Base-by-base conservation (phyloP, 345 rosid species). In the Durio zibethinus region DNA sequence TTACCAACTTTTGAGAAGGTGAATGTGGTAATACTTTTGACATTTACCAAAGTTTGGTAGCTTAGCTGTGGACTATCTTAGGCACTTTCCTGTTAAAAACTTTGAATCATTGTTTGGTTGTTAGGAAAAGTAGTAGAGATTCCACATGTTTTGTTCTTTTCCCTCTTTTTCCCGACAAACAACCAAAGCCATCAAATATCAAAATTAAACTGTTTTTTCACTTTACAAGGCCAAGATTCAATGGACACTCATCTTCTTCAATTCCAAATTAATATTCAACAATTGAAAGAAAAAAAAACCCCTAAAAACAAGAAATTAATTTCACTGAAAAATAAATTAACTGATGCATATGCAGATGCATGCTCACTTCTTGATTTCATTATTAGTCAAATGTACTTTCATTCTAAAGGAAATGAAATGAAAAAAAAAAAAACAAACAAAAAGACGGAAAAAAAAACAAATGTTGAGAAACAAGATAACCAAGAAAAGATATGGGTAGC, bases 141-240 rank as follows among this genome's bases (percentile, higher is more conserved):
- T 62, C 78, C 70, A 61, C 14, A 73, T 73, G 65, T 56, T 73
- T 31, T 56, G 65, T 56, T 7, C 52, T 56, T 75, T 61, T 27
- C 45, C 60, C 56, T 31, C 59, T 31, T 75, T 75, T 48, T 47
- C 78, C 78, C 71, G 71, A 75, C 78, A 75, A 29, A 29, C 42
- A 62, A 62, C 29, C 78, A 6, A 74, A 40, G 54, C 25, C 53
- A 74, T 40, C 67, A 40, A 40, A 15, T 16, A 23, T 56, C 38
- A 10, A 25, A 57, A 47, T 27, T 29, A 45, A 31, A 18, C 68
- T 43, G 12, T n/a, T 43, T 45, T 31, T 3, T 0, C 21, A 74
- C 77, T 59, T 61, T 61, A 59, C 56, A 74, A 60, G 69, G 56
- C 38, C 42, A 10, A 10, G 56, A 74, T 74, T 47, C 50, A 59